Conservation (phyloP, 352 stramenopile species). For the Pythium brachiatum region DNA sequence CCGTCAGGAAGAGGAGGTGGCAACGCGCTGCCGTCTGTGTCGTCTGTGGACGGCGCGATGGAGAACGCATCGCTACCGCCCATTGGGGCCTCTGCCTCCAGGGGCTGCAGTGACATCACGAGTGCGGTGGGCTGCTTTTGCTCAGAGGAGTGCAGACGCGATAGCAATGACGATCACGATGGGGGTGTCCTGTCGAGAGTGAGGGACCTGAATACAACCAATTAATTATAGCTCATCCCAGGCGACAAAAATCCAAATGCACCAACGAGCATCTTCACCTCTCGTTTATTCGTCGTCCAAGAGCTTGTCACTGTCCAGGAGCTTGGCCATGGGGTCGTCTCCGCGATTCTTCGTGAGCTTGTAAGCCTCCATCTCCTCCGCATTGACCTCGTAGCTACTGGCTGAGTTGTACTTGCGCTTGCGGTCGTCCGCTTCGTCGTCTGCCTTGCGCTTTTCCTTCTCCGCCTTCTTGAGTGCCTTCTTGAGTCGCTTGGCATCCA, state of each 20-base stretch:
- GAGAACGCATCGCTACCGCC: not conserved
- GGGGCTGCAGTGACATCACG: not conserved
- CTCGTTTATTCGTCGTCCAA: slow-evolving; percentile 32
- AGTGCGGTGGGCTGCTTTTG: too few relatives aligned
- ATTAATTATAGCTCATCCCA: not conserved
- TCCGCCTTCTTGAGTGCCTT: slow-evolving; percentile 76
- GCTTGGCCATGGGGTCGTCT: slow-evolving; percentile 95
- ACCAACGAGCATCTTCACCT: not conserved
- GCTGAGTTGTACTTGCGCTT: slow-evolving; percentile 96
- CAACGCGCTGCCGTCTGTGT: not conserved
- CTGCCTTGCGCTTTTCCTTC: slow-evolving; percentile 53
- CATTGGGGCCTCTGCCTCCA: not conserved
- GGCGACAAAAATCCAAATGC: too few relatives aligned
- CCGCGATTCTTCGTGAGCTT: slow-evolving; percentile 83
- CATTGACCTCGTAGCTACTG: slow-evolving; percentile 86
- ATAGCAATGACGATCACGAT: too few relatives aligned
- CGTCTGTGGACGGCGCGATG: not conserved
- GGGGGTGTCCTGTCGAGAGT: not conserved
- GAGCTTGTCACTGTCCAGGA: slow-evolving; percentile 54
- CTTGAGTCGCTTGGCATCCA: slow-evolving; percentile 86
- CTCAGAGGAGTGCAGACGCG: not conserved
- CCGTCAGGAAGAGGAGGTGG: not conserved
- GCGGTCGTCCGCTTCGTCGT: slow-evolving; percentile 55
- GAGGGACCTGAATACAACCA: not conserved
- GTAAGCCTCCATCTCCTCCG: slow-evolving; percentile 96